A percentile compares a stretch with the other conserved stretches of the same genome.
These are phyloP conservation scores for Aspergillus leporis DNA, from an alignment of 495 filamentous ascomycete genomes.

Conservation along the genomic window DNA sequence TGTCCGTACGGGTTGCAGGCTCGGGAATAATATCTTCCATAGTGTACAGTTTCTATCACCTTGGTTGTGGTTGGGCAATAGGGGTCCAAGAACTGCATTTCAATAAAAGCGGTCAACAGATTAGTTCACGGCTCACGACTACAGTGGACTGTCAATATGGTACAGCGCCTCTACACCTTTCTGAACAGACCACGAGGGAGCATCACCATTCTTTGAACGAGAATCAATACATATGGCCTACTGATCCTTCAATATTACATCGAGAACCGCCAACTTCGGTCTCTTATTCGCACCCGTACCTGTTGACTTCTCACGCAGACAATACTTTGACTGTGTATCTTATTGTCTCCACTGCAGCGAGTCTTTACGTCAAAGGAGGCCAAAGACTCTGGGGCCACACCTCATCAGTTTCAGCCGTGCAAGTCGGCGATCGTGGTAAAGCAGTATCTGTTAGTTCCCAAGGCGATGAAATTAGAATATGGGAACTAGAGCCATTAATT, in stretches of 20 bases:
- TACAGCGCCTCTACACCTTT: conserved; percentile 38
- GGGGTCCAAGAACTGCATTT: conserved; percentile 87
- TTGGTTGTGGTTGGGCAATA: conserved; percentile 74
- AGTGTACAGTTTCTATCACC: conserved; percentile 67
- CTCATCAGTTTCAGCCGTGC: conserved; percentile 80
- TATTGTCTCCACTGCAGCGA: conserved; percentile 68
- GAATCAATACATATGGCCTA: conserved; percentile 1
- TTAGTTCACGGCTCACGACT: conserved; percentile 55
- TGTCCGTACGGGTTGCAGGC: conserved; percentile 68
- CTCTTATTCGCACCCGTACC: conserved; percentile 88
- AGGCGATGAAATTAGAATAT: conserved; percentile 87
- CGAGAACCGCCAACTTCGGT: conserved; percentile 65
- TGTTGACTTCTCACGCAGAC: conserved; percentile 83
- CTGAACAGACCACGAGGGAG: conserved; percentile 35
- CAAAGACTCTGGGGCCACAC: conserved; percentile 92
- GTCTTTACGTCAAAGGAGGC: conserved; percentile 70
- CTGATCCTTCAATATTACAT: conserved; percentile 39
- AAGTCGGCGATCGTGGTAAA: conserved; percentile 84
- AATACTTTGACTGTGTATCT: conserved; percentile 90
- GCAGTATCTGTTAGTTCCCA: conserved; percentile 82
- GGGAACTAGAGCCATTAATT: conserved; percentile 84
- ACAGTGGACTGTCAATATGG: conserved; percentile 46
- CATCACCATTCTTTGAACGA: conserved; percentile 15
- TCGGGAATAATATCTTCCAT: conserved; percentile 72
- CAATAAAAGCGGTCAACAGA: conserved; percentile 49